Conservation (phyloP, 495 filamentous ascomycete species). For the Sporormia fimetaria region DNA sequence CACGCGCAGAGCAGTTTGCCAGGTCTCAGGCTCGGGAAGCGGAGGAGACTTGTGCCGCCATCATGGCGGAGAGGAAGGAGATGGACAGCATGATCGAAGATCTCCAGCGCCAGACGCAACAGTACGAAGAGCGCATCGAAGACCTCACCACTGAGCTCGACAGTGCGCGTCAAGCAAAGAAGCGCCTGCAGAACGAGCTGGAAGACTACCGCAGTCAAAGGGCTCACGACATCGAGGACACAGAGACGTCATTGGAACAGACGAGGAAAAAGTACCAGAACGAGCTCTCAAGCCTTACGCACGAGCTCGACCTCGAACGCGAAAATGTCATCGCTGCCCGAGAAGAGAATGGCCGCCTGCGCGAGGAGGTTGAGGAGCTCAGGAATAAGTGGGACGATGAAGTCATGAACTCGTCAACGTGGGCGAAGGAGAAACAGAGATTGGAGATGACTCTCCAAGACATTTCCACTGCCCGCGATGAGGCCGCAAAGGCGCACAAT, state of each 20-base stretch:
- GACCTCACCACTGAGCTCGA: conserved; percentile 85
- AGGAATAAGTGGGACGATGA: conserved; percentile 98
- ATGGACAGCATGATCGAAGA: conserved; percentile 86
- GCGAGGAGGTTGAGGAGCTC: conserved; percentile 90
- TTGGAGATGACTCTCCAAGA: conserved; percentile 86
- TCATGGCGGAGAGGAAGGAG: conserved; percentile 85
- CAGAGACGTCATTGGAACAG: conserved; percentile 91
- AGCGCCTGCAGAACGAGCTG: conserved; percentile 90
- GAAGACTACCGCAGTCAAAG: conserved; percentile 94
- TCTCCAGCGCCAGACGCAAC: conserved; percentile 76
- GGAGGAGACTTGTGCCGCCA: conserved; percentile 78
- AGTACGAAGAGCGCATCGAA: conserved; percentile 80
- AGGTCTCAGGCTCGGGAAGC: conserved; percentile 79
- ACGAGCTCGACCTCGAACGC: conserved; percentile 85
- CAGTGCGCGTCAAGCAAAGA: conserved; percentile 78
- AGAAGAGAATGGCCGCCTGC: conserved; percentile 51
- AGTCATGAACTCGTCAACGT: conserved; percentile 92
- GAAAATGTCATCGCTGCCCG: conserved; percentile 67
- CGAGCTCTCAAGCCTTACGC: conserved; percentile 77
- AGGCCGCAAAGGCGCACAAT: conserved; percentile 84
- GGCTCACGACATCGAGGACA: conserved; percentile 93
- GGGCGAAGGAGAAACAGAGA: conserved; percentile 94
- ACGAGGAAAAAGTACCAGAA: conserved; percentile 94
- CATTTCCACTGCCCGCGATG: conserved; percentile 77
- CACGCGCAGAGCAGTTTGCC: conserved; percentile 84